Evolutionary conservation across 2,329 filamentous ascomycete genomes (phyloP).

Genomic region (Colletotrichum salicis): DNA sequence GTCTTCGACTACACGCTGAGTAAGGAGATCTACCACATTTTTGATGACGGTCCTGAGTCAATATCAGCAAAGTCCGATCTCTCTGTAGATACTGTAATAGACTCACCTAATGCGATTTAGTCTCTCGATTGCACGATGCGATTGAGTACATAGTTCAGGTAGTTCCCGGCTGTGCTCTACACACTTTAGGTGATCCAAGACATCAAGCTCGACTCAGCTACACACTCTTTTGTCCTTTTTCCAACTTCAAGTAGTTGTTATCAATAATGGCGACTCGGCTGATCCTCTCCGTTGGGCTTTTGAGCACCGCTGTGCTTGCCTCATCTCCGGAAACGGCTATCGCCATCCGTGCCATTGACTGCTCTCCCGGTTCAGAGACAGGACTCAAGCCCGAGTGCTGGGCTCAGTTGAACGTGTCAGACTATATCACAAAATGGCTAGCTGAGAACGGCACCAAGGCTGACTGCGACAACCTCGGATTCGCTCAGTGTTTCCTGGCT

Average conservation of each 20-base stretch:
- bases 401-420: slow-evolving; percentile 37
- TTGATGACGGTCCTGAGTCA: not conserved
- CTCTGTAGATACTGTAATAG: not conserved
- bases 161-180: not conserved
- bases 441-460: slow-evolving; percentile 40
- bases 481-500: slow-evolving; percentile 42
- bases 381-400: slow-evolving; percentile 40
- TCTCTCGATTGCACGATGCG: not conserved
- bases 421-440: slow-evolving; percentile 41
- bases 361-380: slow-evolving; percentile 16
- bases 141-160: not conserved
- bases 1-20: too few species aligned
- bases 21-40: not conserved
- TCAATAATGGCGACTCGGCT: not conserved
- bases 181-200: not conserved
- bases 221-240: not conserved
- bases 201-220: not conserved
- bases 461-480: slow-evolving; percentile 40
- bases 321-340: not conserved
- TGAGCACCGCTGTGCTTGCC: not conserved
- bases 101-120: not conserved
- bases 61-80: not conserved
- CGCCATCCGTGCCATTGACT: not conserved
- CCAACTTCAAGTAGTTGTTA: too few species aligned
- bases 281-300: not conserved